Conservation (phyloP, 2,329 filamentous ascomycete genomes). For the Exophiala sp. region DNA sequence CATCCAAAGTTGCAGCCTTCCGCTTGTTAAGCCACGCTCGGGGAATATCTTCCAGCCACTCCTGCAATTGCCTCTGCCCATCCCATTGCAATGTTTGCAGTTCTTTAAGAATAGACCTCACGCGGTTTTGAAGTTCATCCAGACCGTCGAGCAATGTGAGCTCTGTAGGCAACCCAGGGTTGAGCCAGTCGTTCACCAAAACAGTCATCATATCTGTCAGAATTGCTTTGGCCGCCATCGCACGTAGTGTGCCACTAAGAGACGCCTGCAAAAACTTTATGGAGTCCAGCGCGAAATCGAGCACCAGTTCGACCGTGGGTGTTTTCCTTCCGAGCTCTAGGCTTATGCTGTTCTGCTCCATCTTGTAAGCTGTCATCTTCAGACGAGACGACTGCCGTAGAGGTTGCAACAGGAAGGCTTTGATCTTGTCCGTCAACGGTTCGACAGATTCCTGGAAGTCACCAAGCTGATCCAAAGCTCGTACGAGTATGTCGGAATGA, state of each 20-base stretch:
- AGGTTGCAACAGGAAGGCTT: constrained; percentile 19
- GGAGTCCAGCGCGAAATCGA: constrained; percentile 43
- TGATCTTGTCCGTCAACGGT: constrained; percentile 19
- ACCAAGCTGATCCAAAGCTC: constrained; percentile 16
- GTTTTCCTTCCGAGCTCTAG: constrained; percentile 29
- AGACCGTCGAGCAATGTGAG: constrained; percentile 69
- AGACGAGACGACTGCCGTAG: constrained; percentile 15
- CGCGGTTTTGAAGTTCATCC: constrained; percentile 63
- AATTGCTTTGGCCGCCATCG: constrained; percentile 63
- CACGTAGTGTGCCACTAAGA: constrained; percentile 48
- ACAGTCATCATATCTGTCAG: constrained; percentile 66
- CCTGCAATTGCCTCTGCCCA: constrained; percentile 59
- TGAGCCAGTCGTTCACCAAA: constrained; percentile 71
- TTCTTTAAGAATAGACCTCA: constrained; percentile 61
- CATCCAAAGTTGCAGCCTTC: constrained; percentile 72
- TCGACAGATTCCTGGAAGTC: constrained; percentile 18
- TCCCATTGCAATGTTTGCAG: constrained; percentile 63
- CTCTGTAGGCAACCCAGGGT: constrained; percentile 70
- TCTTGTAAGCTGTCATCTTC: constrained; percentile 12
- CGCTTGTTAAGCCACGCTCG: constrained; percentile 82
- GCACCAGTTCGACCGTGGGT: constrained; percentile 35
- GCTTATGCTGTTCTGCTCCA: constrained; percentile 32
- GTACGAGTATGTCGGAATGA: constrained; percentile 15
- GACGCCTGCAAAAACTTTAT: constrained; percentile 50
- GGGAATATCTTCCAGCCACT: constrained; percentile 78